Base-by-base conservation (phyloP, 1,284 basidiomycete genomes). In the Fomitopsis schrenkii region DNA sequence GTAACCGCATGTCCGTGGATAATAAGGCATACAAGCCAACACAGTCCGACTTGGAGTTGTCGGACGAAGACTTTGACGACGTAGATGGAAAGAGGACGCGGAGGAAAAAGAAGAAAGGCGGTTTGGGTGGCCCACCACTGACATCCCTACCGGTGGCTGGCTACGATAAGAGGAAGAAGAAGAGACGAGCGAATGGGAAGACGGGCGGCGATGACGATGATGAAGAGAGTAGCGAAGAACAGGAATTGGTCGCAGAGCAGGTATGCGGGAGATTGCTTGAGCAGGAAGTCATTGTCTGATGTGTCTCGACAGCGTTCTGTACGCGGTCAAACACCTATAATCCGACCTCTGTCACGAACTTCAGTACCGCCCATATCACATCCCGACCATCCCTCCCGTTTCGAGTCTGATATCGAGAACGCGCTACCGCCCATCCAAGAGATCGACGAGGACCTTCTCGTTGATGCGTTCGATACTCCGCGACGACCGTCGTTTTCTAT, bases 1-100 rank as follows among this genome's bases (percentile, higher is more conserved):
- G 85, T 36, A 81, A 80, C 64, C 82, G 85, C 35, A 90, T 92
- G 63, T 88, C 89, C 0, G 68, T 75, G 41, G 91, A 93, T 71
- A 91, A 93, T 73, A 90, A 88, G 70, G 90, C 90, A 0, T 93
- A 93, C 69, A 82, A 83, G 58, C 91, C 91, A 19, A 74, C 83
- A 0, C 70, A 70, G 60, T 87, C 86, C 4, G 87, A 88, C 63
- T 64, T 81, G 40, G 87, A 90, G 45, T 80, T 81, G 56, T 81
- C 80, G 0, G 86, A 88, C 45, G 86, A 86, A 33, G 84, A 89
- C 52, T 71, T 76, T 35, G 79, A 80, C 12, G 84, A 83, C 38
- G 85, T 83, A 57, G 85, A 76, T 19, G 76, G 79, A 56, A 85
- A 79, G 67, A 79, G 77, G 61, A 80, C 75, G 64, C 79, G 77